phyloP scores from a whole-genome alignment of 2,329 filamentous ascomycete genomes.

The Trichoderma asperellum region DNA sequence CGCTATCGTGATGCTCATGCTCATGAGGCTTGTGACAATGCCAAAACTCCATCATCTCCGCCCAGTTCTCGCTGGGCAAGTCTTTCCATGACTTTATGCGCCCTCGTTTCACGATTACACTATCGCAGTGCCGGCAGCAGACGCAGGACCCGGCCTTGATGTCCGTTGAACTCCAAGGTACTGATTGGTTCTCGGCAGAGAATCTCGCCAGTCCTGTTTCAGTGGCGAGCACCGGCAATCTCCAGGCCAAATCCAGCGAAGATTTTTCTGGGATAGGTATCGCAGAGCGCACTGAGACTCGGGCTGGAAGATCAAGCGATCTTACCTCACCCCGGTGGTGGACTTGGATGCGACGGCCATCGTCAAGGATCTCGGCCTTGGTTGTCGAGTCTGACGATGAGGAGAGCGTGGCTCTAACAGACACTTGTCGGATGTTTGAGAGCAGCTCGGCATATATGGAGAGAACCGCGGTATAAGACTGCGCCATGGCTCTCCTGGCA shows the following conservation, averaged over 20 bases:
- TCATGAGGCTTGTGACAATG: conserved; percentile 93
- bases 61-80: conserved; percentile 95
- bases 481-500: conserved; percentile 30
- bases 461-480: conserved; percentile 31
- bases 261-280: conserved; percentile 46
- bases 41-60: conserved; percentile 99
- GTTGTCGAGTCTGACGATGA: conserved; percentile 50
- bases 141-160: conserved; percentile 49
- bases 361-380: conserved; percentile 47
- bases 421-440: conserved; percentile 66
- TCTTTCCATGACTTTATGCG: conserved; percentile 76
- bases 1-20: conserved; percentile 50
- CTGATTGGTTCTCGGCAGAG: conserved; percentile 44
- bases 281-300: conserved; percentile 40
- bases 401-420: conserved; percentile 57
- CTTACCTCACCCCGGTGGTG: conserved; percentile 48
- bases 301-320: conserved; percentile 50
- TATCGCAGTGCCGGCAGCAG: conserved; percentile 47
- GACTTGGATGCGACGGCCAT: conserved; percentile 53
- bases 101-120: conserved; percentile 44
- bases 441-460: conserved; percentile 67
- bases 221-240: conserved; percentile 49
- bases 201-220: conserved; percentile 36
- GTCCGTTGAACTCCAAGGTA: conserved; percentile 62
- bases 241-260: conserved; percentile 53